Base-by-base conservation (phyloP, 2,329 filamentous ascomycete genomes). In the Alternaria gansuensis region DNA sequence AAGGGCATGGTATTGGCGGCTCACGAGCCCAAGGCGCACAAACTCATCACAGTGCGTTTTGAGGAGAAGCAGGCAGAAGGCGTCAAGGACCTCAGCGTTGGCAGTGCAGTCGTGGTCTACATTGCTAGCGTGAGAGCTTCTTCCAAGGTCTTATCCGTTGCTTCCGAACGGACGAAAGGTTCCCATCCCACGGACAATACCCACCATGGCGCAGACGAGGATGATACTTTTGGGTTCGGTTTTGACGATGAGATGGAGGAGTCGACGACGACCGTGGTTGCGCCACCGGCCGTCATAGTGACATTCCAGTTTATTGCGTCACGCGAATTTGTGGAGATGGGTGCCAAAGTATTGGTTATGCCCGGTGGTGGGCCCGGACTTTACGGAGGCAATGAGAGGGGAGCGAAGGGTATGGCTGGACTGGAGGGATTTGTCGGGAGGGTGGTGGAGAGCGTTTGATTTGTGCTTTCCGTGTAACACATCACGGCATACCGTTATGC, bases 41-140 rank as follows among this genome's bases (percentile, higher is more conserved):
- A 78, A 39, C 70, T 75, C 6, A 79, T 82, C 51, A 87, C 87
- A 1, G 93, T 92, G 0, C 83, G 84, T 1, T 96, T 97, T 71
- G 80, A 84, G 1, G 84, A 66, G 1, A 37, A 48, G 5, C 71
- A 73, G 53, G 69, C 89, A 5, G 76, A 82, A 0, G 86, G 89
- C 48, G 85, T 89, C 0, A 85, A 84, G 24, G 81, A 85, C 1
- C 81, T 97, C 6, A 83, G 85, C 0, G 79, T 87, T 0, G 90
- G 91, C 1, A 88, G 85, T 39, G 82, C 89, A 33, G 88, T 93
- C 5, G 93, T 96, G 29, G 86, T 94, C 0, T 98, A 97, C 71
- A 87, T 93, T 39, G 92, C 92, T 17, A 97, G 93, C 72, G 88
- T 98, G 13, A 86, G 94, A 8, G 90, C 93, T 1, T 87, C 90